A percentile compares a stretch with the other conserved stretches of the same genome.
Evolutionary conservation across 805 yeast species (phyloP).

Genomic region (Torulaspora indica): DNA sequence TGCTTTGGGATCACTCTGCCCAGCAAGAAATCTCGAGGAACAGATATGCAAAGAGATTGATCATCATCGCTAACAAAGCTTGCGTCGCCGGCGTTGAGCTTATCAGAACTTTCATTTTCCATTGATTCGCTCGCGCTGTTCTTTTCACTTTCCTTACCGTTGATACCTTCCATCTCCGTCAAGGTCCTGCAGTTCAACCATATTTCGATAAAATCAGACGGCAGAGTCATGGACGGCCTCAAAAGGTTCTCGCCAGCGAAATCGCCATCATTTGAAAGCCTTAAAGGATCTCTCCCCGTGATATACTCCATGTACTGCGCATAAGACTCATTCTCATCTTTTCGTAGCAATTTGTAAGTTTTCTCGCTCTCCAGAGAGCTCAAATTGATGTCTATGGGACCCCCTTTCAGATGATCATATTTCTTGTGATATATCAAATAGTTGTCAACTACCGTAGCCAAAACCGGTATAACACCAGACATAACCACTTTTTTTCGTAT

Average conservation of each 20-base stretch:
- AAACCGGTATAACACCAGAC: conserved; percentile 86
- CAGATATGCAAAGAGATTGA: conserved; percentile 29
- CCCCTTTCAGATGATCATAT: conserved; percentile 30
- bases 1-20: conserved; percentile 85
- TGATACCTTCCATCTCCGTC: conserved; percentile 1
- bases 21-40: conserved; percentile 52
- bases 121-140: neutral
- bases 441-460: conserved; percentile 89
- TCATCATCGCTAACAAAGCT: conserved; percentile 17
- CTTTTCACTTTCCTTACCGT: neutral
- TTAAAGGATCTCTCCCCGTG: conserved; percentile 19
- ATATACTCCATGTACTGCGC: conserved; percentile 19
- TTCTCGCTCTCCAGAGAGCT: conserved; percentile 17
- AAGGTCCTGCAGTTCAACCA: conserved; percentile 17
- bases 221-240: conserved; percentile 15
- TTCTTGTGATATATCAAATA: conserved; percentile 46
- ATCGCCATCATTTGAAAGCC: conserved; percentile 14
- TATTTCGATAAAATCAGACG: conserved; percentile 26
- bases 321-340: conserved; percentile 19
- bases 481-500: conserved; percentile 82
- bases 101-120: conserved; percentile 6
- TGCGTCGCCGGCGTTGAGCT: conserved; percentile 6
- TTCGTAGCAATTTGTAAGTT: conserved; percentile 17
- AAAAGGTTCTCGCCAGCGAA: conserved; percentile 15
- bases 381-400: conserved; percentile 17